A percentile compares a stretch with the other conserved stretches of the same genome.
These are phyloP conservation scores for Paramecium octaurelia DNA, from an alignment of 73 alveolate genomes.

Conservation along the genomic window DNA sequence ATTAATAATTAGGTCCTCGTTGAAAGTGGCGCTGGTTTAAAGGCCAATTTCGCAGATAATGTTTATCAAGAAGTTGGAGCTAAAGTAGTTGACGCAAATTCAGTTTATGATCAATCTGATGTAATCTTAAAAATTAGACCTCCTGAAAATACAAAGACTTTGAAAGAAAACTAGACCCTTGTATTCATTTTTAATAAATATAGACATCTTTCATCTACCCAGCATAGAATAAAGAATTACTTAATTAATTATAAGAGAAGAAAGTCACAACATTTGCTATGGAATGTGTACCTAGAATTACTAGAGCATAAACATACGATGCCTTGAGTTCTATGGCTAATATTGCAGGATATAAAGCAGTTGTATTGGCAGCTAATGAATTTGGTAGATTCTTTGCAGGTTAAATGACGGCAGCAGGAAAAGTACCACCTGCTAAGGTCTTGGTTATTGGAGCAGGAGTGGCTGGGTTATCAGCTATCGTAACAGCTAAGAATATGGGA, in stretches of 20 bases:
- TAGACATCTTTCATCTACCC: constrained; percentile 60
- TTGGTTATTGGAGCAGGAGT: constrained; percentile 85
- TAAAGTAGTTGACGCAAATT: background rate
- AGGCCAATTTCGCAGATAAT: constrained; percentile 53
- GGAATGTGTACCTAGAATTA: constrained; percentile 85
- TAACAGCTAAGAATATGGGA: constrained; percentile 74
- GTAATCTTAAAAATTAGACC: constrained; percentile 67
- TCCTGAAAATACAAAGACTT: constrained; percentile 15
- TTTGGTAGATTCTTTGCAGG: constrained; percentile 84
- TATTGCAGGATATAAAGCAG: constrained; percentile 82
- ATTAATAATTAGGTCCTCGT: constrained; percentile 22
- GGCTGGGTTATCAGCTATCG: constrained; percentile 85
- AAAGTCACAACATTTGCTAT: constrained; percentile 64
- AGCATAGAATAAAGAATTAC: constrained; percentile 61
- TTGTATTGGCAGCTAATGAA: constrained; percentile 74
- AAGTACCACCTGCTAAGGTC: constrained; percentile 82
- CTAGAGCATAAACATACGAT: constrained; percentile 79
- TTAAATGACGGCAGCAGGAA: constrained; percentile 87
- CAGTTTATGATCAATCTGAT: constrained; percentile 58
- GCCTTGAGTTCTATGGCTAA: constrained; percentile 72
- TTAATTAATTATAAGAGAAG: constrained; percentile 27
- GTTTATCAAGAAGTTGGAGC: constrained; percentile 62
- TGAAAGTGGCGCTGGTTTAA: constrained; percentile 56
- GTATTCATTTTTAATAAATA: background rate
- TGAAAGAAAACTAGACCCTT: background rate